These are phyloP conservation scores for Penicillium canariense DNA, from an alignment of 495 filamentous ascomycete genomes.

Conservation along the genomic window DNA sequence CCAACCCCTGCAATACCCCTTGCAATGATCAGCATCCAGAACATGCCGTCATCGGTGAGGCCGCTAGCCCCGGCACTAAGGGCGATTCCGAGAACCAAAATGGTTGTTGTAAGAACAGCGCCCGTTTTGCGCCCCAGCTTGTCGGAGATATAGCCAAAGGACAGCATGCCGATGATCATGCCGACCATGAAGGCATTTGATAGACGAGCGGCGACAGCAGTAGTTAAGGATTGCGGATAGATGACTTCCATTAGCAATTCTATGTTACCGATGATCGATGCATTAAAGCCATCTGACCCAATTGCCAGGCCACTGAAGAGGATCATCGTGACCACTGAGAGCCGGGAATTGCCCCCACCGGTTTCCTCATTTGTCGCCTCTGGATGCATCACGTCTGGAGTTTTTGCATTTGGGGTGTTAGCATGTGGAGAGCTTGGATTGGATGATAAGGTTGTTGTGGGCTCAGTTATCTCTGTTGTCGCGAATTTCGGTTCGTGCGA, in stretches of 20 bases:
- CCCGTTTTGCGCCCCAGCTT: conserved; percentile 35
- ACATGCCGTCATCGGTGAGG: conserved; percentile 25
- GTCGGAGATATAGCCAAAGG: conserved; percentile 37
- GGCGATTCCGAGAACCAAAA: conserved; percentile 31
- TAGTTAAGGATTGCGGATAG: conserved; percentile 24
- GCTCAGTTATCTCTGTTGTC: neutral
- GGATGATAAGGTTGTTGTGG: neutral
- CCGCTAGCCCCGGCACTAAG: conserved; percentile 29
- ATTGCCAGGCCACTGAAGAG: conserved; percentile 30
- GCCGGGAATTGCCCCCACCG: conserved; percentile 15
- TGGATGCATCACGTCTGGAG: neutral
- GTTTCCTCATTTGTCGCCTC: conserved; percentile 1
- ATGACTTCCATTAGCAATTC: conserved; percentile 30
- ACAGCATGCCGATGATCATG: conserved; percentile 40
- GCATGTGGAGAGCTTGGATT: neutral
- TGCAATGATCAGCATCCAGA: conserved; percentile 31
- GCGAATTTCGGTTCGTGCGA: neutral
- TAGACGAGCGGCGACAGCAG: conserved; percentile 18
- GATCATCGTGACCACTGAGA: conserved; percentile 28
- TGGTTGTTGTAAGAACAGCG: conserved; percentile 32
- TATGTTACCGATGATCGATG: conserved; percentile 30
- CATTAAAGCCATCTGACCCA: conserved; percentile 30
- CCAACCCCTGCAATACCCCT: conserved; percentile 29
- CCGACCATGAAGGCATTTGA: conserved; percentile 33
- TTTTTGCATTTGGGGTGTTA: neutral